A percentile compares a stretch with the other conserved stretches of the same genome.
These are phyloP conservation scores for Volvox carteri DNA, from an alignment of 163 green algal genomes.

Conservation along the genomic window DNA sequence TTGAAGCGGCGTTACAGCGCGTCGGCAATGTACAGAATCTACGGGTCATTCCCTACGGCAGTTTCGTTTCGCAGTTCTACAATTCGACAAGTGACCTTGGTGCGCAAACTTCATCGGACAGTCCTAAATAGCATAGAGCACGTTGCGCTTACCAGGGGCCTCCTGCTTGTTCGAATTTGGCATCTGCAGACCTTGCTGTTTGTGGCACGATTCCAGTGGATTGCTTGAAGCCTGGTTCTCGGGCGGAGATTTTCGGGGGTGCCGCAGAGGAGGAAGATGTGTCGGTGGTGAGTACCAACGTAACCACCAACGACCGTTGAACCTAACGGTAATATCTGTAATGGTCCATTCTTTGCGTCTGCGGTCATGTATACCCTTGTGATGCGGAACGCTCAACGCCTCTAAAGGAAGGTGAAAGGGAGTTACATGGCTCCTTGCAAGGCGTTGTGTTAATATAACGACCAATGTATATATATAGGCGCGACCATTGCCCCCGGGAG, in stretches of 20 bases:
- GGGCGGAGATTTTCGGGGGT: slow-evolving; percentile 36
- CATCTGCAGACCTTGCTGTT: slow-evolving; percentile 24
- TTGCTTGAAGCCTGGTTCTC: not conserved
- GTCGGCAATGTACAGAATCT: not conserved
- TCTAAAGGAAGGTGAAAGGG: not conserved
- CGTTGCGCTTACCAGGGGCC: not conserved
- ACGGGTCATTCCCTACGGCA: slow-evolving; percentile 51
- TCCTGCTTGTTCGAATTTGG: not conserved
- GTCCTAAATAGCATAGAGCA: not conserved
- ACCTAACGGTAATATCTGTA: not conserved
- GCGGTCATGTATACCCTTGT: not conserved
- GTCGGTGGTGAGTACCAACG: slow-evolving; percentile 26
- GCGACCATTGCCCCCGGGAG: too few species aligned
- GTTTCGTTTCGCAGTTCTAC: slow-evolving; percentile 55
- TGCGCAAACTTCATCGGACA: not conserved
- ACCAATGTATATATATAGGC: too few species aligned
- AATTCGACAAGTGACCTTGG: slow-evolving; percentile 41
- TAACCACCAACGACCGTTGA: not conserved
- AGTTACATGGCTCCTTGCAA: too few species aligned
- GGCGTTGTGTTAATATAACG: too few species aligned
- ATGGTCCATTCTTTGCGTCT: not conserved
- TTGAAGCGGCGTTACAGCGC: not conserved
- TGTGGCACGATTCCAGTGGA: not conserved
- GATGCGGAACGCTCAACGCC: not conserved
- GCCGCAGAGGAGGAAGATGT: slow-evolving; percentile 7